Base-by-base conservation (phyloP, 345 rosid species). In the Syzygium oleosum region DNA sequence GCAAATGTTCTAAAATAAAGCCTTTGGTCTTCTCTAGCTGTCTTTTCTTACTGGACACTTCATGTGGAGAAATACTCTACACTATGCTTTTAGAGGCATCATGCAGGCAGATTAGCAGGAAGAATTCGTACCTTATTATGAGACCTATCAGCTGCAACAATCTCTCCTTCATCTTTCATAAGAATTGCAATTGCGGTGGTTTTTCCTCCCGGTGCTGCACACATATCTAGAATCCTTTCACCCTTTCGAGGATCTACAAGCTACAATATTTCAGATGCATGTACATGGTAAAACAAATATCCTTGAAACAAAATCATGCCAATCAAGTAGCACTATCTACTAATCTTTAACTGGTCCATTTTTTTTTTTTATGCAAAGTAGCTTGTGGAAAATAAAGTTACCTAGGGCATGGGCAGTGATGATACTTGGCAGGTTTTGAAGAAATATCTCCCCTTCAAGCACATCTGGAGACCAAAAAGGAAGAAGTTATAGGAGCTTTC, bases 191-290 rank as follows among this genome's bases (percentile, higher is more conserved):
- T 94, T 87, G 97, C 98, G 79, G 99, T 96, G 85, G 99, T 98
- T 89, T 98, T 98, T 85, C 99, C 99, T 88, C 99, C 99, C 2
- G 99, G 99, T 59, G 99, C 99, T 83, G 99, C 99, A 88, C 99
- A 98, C 99, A 96, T 98, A 92, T 98, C 99, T 89, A 98, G 89
- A 90, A 98, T 90, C 58, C 96, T 92, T 90, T 98, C 99, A 87
- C 99, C 99, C 90, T 88, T 96, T 59, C 94, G 96, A 94, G 99
- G 99, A 95, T 98, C 99, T 96, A 90, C 34, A 61, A 58, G 85
- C 99, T 94, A 89, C 29, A 53, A 58, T 84, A 90, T 84, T 61
- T 46, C 73, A 84, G 61, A 21, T 25, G 49, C 53, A 13, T 27
- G 25, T n/a, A 84, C 73, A 34, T 22, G 84, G 14, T 22, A 88